Evolutionary conservation across 1,284 basidiomycete genomes (phyloP), one percentile per base, ranked within the genome.

Genomic region (Cryptococcus sp.): DNA sequence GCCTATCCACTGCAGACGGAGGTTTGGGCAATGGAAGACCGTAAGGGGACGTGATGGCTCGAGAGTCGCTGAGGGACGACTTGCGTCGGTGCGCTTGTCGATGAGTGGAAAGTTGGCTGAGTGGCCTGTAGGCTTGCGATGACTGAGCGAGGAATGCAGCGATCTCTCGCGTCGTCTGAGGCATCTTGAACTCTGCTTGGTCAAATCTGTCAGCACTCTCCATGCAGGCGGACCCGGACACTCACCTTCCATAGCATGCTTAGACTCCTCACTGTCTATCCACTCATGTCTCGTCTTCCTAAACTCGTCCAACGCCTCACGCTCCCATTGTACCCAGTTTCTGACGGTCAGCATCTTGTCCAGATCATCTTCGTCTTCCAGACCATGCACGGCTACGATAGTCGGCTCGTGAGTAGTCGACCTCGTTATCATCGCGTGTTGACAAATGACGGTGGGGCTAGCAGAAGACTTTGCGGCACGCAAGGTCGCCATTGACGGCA

Each of bases 111-210:
- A 53, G 35, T 19, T 67, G 56, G 19, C 67, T 63, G 4, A 76
- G 62, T 1, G 71, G 70, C 51, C 68, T 65, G 62, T 70, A 77
- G 11, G 57, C 58, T 19, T 62, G 60, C 38, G 55, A 51, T 5
- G 75, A 76, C 42, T 68, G 56, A 11, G 70, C 69, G 1, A 75
- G 58, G 64, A 75, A 74, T 3, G 62, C 64, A 6, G 61, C 58
- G 19, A 76, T 68, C 50, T 69, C 70, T 2, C 51, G 53, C 1
- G 27, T 53, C 4, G 69, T 65, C 49, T 52, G 52, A 10, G 70
- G 70, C 51, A 64, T 50, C 42, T 65, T 55, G 59, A 66, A 71
- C 7, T 67, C 70, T 65, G 58, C 20, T 40, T 43, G n/a, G 19
- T 27, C n/a, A 23, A n/a, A 51, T 19, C 13, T 35, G 20, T 43